Evolutionary conservation across 805 yeast genomes (phyloP).

Genomic region (Myxozyma kluyveri): DNA sequence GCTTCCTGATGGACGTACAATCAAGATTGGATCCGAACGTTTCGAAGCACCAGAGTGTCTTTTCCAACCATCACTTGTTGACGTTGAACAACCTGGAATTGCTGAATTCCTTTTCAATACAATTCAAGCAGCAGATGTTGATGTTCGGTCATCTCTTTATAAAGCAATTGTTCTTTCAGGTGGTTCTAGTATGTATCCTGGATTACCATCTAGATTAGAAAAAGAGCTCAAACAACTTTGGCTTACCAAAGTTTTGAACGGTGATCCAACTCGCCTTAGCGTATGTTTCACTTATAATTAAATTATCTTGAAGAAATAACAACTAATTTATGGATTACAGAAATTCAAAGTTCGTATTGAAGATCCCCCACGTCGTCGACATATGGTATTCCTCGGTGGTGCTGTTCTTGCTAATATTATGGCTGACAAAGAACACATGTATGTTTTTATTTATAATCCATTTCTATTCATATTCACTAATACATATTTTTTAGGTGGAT

Average conservation of each 20-base stretch:
- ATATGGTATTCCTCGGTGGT: conserved; percentile 98
- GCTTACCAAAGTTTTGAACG: conserved; percentile 82
- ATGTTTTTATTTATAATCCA: neutral
- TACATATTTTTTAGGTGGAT: conserved; percentile 56
- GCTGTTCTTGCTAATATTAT: conserved; percentile 96
- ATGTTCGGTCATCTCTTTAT: conserved; percentile 81
- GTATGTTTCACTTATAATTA: conserved; percentile 3
- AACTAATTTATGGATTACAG: conserved; percentile 37
- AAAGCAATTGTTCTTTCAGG: conserved; percentile 94
- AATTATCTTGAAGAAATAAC: neutral
- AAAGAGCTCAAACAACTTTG: conserved; percentile 95
- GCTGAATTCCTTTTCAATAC: conserved; percentile 91
- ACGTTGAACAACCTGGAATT: conserved; percentile 94
- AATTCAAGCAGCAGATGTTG: conserved; percentile 92
- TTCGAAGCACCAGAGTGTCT: conserved; percentile 96
- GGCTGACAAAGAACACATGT: conserved; percentile 97
- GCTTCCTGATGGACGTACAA: conserved; percentile 93
- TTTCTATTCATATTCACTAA: neutral
- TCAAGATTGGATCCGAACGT: conserved; percentile 91
- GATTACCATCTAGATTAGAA: conserved; percentile 91
- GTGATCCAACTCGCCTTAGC: conserved; percentile 74
- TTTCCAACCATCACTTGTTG: conserved; percentile 93
- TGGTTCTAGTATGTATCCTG: conserved; percentile 98
- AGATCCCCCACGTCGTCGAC: conserved; percentile 98
- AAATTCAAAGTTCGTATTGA: conserved; percentile 95